Conservation (phyloP, 192 early-diverging fungal genomes). For the Coemansia sp. region DNA sequence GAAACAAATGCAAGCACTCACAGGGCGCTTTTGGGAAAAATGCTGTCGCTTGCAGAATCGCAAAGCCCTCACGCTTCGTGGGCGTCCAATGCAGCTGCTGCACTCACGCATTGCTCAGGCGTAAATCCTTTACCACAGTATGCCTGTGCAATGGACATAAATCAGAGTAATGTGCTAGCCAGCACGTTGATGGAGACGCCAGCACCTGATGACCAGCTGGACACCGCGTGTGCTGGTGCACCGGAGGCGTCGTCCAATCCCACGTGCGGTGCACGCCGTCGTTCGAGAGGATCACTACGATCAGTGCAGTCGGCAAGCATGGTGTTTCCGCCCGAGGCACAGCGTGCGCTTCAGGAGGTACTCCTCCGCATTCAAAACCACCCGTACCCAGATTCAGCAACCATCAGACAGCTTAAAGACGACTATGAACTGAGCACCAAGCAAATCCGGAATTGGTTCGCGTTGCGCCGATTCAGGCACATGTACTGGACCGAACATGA, state of each 20-base stretch:
- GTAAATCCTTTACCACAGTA: conserved; percentile 7
- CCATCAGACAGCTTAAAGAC: conserved; percentile 13
- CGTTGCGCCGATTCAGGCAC: conserved; percentile 31
- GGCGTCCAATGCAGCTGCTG: conserved; percentile 1
- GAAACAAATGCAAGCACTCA: conserved; percentile 1
- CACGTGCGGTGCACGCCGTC: conserved; percentile 1
- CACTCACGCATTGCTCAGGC: conserved; percentile 2
- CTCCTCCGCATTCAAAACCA: conserved; percentile 24
- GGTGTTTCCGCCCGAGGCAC: conserved; percentile 24
- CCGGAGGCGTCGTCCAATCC: background rate
- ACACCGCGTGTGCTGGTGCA: background rate
- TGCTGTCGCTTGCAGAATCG: conserved; percentile 9
- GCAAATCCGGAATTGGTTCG: conserved; percentile 51
- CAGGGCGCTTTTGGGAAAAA: background rate
- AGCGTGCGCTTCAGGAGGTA: conserved; percentile 19
- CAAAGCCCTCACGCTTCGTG: background rate
- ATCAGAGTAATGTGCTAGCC: background rate
- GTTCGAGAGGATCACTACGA: background rate
- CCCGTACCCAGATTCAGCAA: conserved; percentile 23
- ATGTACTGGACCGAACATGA: conserved; percentile 18
- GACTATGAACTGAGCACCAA: conserved; percentile 21
- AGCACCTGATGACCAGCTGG: background rate
- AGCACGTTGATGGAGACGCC: no score
- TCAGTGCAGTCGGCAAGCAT: conserved; percentile 1
- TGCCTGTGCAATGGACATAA: background rate